These are phyloP conservation scores for Aspergillus hortae DNA, from an alignment of 2,329 filamentous ascomycete species.

Conservation along the genomic window DNA sequence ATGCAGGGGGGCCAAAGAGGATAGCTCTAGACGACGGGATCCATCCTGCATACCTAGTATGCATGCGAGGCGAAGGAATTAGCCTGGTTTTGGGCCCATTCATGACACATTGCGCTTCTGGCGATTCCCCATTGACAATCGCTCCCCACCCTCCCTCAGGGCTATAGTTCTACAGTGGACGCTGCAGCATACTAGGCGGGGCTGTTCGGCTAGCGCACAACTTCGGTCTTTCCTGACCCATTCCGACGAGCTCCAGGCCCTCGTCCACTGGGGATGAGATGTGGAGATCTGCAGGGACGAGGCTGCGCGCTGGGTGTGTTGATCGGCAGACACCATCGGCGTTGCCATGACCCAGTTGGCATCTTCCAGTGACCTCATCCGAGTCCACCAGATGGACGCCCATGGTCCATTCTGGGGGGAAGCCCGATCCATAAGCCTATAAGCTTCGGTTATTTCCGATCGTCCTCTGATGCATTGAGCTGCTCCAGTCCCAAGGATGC, in stretches of 20 bases:
- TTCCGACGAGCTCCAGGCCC: not conserved
- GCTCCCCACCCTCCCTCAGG: too few relatives aligned
- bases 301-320: not conserved
- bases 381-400: constrained; percentile 6
- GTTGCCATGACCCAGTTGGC: constrained; percentile 6
- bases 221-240: not conserved
- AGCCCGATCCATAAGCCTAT: constrained; percentile 11
- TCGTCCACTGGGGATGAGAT: not conserved
- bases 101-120: not conserved
- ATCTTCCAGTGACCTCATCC: constrained; percentile 18
- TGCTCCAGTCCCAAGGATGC: too few relatives aligned
- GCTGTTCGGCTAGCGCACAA: not conserved
- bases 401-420: constrained; percentile 10
- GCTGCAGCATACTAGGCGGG: too few relatives aligned
- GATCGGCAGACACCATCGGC: constrained; percentile 8
- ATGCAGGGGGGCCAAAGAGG: not conserved
- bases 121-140: not conserved
- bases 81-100: not conserved
- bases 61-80: not conserved
- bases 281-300: constrained; percentile 13
- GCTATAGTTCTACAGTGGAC: not conserved
- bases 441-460: constrained; percentile 14
- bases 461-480: constrained; percentile 4
- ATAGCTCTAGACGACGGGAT: not conserved
- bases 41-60: not conserved